Conservation (phyloP, 148 eudicot species). For the Suaeda aralocaspica region DNA sequence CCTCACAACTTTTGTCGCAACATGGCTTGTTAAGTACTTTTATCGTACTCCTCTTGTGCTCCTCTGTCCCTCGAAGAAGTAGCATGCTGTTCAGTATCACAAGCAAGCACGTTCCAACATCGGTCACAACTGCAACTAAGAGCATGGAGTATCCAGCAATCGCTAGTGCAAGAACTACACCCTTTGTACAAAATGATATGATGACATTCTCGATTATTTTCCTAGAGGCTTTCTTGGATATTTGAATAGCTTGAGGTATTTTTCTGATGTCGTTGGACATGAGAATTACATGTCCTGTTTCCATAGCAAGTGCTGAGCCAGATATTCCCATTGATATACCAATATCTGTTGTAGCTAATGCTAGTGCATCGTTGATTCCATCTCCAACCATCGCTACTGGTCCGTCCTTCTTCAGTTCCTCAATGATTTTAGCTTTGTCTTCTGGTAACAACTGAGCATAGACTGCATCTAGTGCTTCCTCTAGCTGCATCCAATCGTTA, state of each 20-base stretch:
- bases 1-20: constrained; percentile 11
- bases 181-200: constrained; percentile 36
- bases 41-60: background rate
- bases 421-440: constrained; percentile 40
- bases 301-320: constrained; percentile 43
- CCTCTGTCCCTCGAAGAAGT: constrained; percentile 23
- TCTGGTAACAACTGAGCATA: constrained; percentile 35
- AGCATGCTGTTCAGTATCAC: constrained; percentile 48
- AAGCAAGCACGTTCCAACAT: constrained; percentile 44
- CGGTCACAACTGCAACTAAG: constrained; percentile 39
- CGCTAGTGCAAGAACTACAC: constrained; percentile 33
- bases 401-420: constrained; percentile 33
- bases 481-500: constrained; percentile 23
- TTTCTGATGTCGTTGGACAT: constrained; percentile 44
- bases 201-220: constrained; percentile 39
- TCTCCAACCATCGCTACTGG: constrained; percentile 45
- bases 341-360: constrained; percentile 43
- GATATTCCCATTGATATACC: constrained; percentile 53
- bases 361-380: constrained; percentile 45
- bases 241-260: constrained; percentile 33
- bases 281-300: constrained; percentile 43
- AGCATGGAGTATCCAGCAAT: constrained; percentile 43
- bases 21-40: background rate
- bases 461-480: constrained; percentile 30
- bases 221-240: constrained; percentile 34